Evolutionary conservation across 257 asterid genomes (phyloP), one percentile per base, ranked within the genome.

Genomic region (Jacaranda mimosifolia): DNA sequence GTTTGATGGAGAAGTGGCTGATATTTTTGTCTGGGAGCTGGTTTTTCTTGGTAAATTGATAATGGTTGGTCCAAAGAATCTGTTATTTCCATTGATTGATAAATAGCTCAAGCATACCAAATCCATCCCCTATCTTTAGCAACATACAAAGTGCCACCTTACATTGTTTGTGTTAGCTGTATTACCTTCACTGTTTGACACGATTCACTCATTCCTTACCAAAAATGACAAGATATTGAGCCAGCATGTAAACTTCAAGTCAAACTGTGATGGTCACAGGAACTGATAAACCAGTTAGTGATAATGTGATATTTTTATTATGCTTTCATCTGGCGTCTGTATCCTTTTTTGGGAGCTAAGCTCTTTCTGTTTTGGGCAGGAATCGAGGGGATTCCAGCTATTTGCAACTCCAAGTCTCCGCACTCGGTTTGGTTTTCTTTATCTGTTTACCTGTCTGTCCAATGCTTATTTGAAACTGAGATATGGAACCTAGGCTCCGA

Each of bases 331-430:
- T 36, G 3, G 17, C 42, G 7, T 40, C 36, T 79, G 9, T 18
- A n/a, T 18, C 14, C 65, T 9, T 49, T 26, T 40, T 32, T 36
- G 48, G 65, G 45, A 35, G 52, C 32, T 62, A 35, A 63, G 19
- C 21, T 26, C 49, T 36, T 39, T 10, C 7, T 26, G 32, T 51
- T 70, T 40, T 68, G 68, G 64, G 45, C 81, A 77, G 82, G 77
- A 51, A 11, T 19, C 14, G 4, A 5, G 4, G 53, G 18, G 46
- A 17, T 51, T 72, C 19, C 12, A 11, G 26, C 7, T 8, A 3
- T 32, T 53, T 51, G 65, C 77, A 51, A 73, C 66, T 77, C 68
- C 72, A 6, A 35, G 56, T 36, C 36, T 32, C 6, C 52, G 39
- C 64, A 48, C 45, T 51, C 59, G 26, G 55, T 64, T 60, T 56